Evolutionary conservation across 1,284 basidiomycete species (phyloP).

Genomic region (Rhodotorula sp.): DNA sequence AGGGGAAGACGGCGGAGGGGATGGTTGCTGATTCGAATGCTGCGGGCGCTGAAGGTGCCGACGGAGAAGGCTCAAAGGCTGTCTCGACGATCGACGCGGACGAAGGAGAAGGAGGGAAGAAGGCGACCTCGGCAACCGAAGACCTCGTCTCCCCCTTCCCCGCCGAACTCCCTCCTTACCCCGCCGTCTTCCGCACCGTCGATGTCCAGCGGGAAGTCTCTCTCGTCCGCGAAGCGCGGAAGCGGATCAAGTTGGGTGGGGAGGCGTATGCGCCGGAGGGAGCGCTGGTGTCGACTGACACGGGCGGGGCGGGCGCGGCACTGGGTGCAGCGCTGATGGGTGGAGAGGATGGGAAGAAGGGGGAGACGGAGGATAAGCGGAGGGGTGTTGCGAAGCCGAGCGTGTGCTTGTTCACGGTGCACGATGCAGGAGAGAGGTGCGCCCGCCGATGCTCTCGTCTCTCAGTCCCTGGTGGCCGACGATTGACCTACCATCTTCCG

Average conservation of each 20-base stretch:
- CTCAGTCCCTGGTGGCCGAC: not conserved
- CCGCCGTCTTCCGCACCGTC: conserved; percentile 74
- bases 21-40: conserved; percentile 9
- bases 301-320: not conserved
- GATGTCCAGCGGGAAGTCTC: conserved; percentile 92
- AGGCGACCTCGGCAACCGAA: conserved; percentile 16
- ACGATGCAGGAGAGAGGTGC: conserved; percentile 86
- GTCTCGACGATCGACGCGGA: not conserved
- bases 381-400: conserved; percentile 58
- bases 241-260: conserved; percentile 82
- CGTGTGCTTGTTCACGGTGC: conserved; percentile 86
- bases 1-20: conserved; percentile 57
- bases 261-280: conserved; percentile 52
- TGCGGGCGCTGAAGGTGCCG: conserved; percentile 17
- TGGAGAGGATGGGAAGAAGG: not conserved
- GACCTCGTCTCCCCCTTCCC: conserved; percentile 58
- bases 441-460: conserved; percentile 43
- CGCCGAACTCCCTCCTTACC: conserved; percentile 72
- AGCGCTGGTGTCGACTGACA: not conserved
- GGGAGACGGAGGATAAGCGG: conserved; percentile 14
- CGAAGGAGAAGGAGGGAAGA: not conserved
- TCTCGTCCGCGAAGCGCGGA: conserved; percentile 81
- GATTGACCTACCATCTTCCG: not conserved
- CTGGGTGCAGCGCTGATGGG: conserved; percentile 4
- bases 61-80: conserved; percentile 28